Evolutionary conservation across 306 rosid species (phyloP).

Genomic region (Sicyos edulis): DNA sequence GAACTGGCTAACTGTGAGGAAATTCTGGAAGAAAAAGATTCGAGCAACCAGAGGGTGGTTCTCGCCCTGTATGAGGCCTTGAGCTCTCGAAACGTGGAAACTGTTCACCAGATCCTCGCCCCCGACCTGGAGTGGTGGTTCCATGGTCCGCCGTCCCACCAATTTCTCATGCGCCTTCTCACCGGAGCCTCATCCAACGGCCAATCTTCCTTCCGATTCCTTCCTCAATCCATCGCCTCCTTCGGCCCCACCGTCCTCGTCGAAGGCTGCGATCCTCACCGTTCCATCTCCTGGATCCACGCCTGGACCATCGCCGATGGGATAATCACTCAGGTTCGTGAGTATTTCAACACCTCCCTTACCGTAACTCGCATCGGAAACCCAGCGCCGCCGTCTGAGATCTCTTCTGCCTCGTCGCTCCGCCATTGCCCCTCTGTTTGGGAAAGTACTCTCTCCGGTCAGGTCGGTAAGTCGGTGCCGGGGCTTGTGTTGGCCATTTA

Average conservation of each 20-base stretch:
- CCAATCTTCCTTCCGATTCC: constrained; percentile 39
- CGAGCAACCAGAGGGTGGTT: constrained; percentile 41
- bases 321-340: constrained; percentile 77
- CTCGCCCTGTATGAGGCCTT: constrained; percentile 72
- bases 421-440: constrained; percentile 62
- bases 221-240: constrained; percentile 46
- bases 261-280: constrained; percentile 60
- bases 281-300: constrained; percentile 77
- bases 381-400: constrained; percentile 33
- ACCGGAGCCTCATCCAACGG: constrained; percentile 48
- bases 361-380: constrained; percentile 61
- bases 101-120: constrained; percentile 59
- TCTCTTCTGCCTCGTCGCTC: constrained; percentile 26
- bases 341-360: constrained; percentile 88
- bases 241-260: constrained; percentile 69
- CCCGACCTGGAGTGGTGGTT: constrained; percentile 98
- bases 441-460: constrained; percentile 73
- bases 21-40: constrained; percentile 39
- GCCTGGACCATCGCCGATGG: constrained; percentile 82
- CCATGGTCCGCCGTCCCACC: constrained; percentile 90
- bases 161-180: constrained; percentile 74
- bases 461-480: constrained; percentile 81
- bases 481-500: constrained; percentile 83
- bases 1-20: constrained; percentile 90
- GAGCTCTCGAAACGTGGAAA: constrained; percentile 53